phyloP scores from a whole-genome alignment of 495 filamentous ascomycete genomes.

The Penicillium malachiteum region DNA sequence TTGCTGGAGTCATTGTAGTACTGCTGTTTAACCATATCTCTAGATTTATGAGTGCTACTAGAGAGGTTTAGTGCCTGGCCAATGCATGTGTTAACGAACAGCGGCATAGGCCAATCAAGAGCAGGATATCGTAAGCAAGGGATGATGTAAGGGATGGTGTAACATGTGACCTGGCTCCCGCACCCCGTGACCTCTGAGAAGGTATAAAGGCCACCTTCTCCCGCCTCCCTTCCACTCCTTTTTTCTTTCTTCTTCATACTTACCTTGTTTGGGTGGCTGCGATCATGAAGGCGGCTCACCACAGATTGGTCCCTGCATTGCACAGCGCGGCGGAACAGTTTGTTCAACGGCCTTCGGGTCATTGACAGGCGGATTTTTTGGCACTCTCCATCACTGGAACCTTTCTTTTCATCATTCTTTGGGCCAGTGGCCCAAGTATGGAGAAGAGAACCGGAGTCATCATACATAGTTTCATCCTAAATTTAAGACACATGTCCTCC shows the following conservation, averaged over 20 bases:
- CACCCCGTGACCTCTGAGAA: too few species aligned
- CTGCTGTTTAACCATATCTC: too few species aligned
- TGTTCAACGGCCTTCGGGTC: conserved; percentile 68
- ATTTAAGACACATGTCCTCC: too few species aligned
- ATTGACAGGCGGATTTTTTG: conserved; percentile 75
- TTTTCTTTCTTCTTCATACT: conserved; percentile 66
- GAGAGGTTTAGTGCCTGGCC: too few species aligned
- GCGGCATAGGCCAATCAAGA: too few species aligned
- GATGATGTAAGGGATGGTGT: too few species aligned
- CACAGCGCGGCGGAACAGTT: conserved; percentile 68
- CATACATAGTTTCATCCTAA: too few species aligned
- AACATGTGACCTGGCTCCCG: too few species aligned
- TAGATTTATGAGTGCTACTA: too few species aligned
- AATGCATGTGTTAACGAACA: too few species aligned
- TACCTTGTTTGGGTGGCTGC: conserved; percentile 67
- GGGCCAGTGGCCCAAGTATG: conserved; percentile 47
- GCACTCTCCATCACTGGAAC: conserved; percentile 46
- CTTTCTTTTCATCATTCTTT: conserved; percentile 58
- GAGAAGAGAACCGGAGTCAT: conserved; percentile 43
- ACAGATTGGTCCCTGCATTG: conserved; percentile 71
- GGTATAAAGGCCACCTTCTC: conserved; percentile 26
- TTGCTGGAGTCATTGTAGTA: too few species aligned
- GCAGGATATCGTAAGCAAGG: too few species aligned
- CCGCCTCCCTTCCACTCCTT: conserved; percentile 25
- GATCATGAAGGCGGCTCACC: conserved; percentile 61